phyloP scores from a whole-genome alignment of 106 monocot genomes.

The Allium cepa region DNA sequence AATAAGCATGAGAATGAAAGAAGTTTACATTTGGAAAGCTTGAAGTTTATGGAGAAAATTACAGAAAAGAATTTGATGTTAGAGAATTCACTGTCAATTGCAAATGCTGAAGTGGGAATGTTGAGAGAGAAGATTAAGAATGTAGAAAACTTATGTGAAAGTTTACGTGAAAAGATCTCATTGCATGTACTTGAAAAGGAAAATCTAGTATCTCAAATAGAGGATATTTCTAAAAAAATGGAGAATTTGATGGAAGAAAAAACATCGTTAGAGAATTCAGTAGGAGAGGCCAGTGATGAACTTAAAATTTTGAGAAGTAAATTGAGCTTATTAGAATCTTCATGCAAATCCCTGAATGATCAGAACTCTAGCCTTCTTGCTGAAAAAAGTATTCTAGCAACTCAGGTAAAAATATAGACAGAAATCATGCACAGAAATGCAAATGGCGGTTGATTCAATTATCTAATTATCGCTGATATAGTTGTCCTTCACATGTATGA shows the following conservation, averaged over 20 bases:
- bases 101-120: conserved; percentile 46
- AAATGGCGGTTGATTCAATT: not conserved
- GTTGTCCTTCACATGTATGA: too few species aligned
- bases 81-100: conserved; percentile 52
- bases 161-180: conserved; percentile 22
- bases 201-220: conserved; percentile 29
- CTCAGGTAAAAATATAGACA: conserved; percentile 38
- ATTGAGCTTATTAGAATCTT: conserved; percentile 51
- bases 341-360: conserved; percentile 33
- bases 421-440: not conserved
- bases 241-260: conserved; percentile 52
- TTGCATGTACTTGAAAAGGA: conserved; percentile 30
- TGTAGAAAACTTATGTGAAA: conserved; percentile 49
- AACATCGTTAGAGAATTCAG: conserved; percentile 47
- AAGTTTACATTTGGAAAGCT: conserved; percentile 23
- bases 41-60: conserved; percentile 43
- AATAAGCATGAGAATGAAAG: conserved; percentile 41
- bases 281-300: conserved; percentile 56
- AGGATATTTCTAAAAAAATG: conserved; percentile 29
- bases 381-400: conserved; percentile 50
- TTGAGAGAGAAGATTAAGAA: conserved; percentile 42
- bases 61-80: conserved; percentile 38
- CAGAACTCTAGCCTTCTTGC: conserved; percentile 51
- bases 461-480: too few species aligned
- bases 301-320: conserved; percentile 52